Percentiles rank a stretch among this genome's conserved stretches.
phyloP scores from a whole-genome alignment of 495 filamentous ascomycete species.

The Physcia stellaris region DNA sequence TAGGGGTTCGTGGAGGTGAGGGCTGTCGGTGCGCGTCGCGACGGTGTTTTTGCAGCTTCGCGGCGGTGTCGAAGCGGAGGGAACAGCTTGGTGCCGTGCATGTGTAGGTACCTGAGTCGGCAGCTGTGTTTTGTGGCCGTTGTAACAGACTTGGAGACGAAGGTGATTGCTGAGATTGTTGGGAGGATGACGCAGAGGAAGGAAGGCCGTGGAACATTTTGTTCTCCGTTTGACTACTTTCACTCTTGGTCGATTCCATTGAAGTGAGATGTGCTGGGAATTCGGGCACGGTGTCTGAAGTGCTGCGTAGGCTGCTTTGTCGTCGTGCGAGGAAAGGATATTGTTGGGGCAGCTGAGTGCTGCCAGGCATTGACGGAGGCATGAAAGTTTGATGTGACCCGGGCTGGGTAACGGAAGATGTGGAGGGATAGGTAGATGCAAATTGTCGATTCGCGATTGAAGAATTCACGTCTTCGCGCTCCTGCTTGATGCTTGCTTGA shows the following conservation, averaged over 20 bases:
- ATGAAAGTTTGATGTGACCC: conserved; percentile 25
- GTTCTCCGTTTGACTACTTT: conserved; percentile 19
- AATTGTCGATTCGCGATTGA: conserved; percentile 7
- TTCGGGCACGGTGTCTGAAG: conserved; percentile 33
- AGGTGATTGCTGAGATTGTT: conserved; percentile 16
- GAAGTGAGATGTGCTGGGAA: conserved; percentile 48
- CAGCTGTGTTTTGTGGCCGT: conserved; percentile 47
- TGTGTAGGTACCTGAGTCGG: conserved; percentile 81
- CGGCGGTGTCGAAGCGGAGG: conserved; percentile 72
- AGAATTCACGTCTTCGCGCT: conserved; percentile 12
- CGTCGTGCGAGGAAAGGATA: conserved; percentile 39
- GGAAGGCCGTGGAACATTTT: conserved; percentile 15
- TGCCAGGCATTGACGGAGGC: conserved; percentile 23
- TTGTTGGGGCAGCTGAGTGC: conserved; percentile 37
- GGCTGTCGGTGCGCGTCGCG: conserved; percentile 76
- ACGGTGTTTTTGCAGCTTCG: conserved; percentile 88
- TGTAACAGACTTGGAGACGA: conserved; percentile 10
- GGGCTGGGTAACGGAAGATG: neutral
- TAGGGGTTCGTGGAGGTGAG: conserved; percentile 23
- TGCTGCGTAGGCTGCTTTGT: conserved; percentile 32
- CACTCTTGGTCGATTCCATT: conserved; percentile 53
- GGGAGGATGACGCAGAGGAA: conserved; percentile 19
- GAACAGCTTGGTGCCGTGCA: conserved; percentile 91
- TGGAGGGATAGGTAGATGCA: conserved; percentile 13
- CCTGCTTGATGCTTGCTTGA: conserved; percentile 16